phyloP scores from a whole-genome alignment of 768 basidiomycete species.

The Xerocomellus dryophilus region DNA sequence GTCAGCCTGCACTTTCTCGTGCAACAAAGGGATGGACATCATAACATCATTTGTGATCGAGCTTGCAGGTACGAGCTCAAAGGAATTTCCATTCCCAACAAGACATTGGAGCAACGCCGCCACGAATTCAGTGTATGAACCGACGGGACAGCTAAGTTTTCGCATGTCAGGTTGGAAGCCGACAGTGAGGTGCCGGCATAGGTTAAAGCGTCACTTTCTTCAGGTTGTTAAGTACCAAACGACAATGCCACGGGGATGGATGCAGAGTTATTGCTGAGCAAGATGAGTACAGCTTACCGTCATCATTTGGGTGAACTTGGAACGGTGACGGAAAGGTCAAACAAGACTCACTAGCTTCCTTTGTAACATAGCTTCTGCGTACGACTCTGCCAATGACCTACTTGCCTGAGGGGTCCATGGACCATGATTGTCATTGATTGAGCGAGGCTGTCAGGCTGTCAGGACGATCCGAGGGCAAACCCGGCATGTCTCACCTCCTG shows the following conservation, averaged over 20 bases:
- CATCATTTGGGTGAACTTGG: background rate
- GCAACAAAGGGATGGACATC: constrained; percentile 49
- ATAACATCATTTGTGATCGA: constrained; percentile 52
- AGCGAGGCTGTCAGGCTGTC: no score
- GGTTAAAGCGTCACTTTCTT: constrained; percentile 48
- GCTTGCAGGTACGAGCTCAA: constrained; percentile 54
- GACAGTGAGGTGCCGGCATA: constrained; percentile 35
- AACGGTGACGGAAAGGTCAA: background rate
- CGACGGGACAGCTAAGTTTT: constrained; percentile 22
- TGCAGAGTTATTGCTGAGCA: constrained; percentile 57
- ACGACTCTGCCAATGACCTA: no score
- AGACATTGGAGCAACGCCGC: constrained; percentile 52
- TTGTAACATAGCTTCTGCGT: constrained; percentile 49
- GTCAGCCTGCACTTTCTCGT: constrained; percentile 50
- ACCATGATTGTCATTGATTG: no score
- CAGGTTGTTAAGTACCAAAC: constrained; percentile 57
- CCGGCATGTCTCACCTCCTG: no score
- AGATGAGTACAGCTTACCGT: constrained; percentile 40
- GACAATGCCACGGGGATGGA: constrained; percentile 57
- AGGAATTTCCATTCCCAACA: constrained; percentile 57
- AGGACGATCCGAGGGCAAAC: no score
- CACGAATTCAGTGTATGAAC: constrained; percentile 59
- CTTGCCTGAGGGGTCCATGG: no score
- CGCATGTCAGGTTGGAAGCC: background rate
- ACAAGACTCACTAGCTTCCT: constrained; percentile 47